A percentile compares a stretch with the other conserved stretches of the same genome.
These are phyloP conservation scores for slime mould (Dictyostelium discoideum) DNA, from an alignment of 78 protist genomes.

Conservation along the genomic window DNA sequence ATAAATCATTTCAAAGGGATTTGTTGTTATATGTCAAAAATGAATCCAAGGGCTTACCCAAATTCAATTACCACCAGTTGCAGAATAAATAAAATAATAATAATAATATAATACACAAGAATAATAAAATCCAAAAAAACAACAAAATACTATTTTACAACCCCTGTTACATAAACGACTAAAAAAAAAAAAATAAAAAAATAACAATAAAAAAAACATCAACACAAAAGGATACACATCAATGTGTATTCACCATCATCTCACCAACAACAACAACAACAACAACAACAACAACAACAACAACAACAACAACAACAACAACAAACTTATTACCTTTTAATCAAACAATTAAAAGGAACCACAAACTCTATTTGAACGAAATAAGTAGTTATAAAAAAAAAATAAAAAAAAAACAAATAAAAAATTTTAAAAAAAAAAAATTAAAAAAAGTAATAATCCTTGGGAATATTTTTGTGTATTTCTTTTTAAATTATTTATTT, in stretches of 20 bases:
- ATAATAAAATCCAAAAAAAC: background rate
- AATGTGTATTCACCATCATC: background rate
- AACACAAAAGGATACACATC: background rate
- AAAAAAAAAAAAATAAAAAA: background rate
- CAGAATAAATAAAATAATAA: background rate
- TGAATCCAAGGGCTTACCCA: constrained; percentile 48
- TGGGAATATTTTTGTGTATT: background rate
- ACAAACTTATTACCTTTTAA: background rate
- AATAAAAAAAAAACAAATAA: background rate
- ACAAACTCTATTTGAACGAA: background rate
- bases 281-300: background rate
- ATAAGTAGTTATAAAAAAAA: background rate
- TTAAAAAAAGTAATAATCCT: background rate
- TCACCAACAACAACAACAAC: background rate
- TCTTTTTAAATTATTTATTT: background rate
- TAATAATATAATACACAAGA: background rate
- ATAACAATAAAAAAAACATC: background rate
- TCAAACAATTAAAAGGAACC: background rate
- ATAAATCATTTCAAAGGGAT: constrained; percentile 30
- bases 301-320: background rate
- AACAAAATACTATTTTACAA: background rate
- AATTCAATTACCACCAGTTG: background rate
- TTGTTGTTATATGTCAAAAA: constrained; percentile 53
- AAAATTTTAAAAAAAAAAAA: background rate
- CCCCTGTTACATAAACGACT: background rate